Evolutionary conservation across 1,284 basidiomycete species (phyloP), one percentile per base, ranked within the genome.

Genomic region (Rhodotorula mucilaginosa): DNA sequence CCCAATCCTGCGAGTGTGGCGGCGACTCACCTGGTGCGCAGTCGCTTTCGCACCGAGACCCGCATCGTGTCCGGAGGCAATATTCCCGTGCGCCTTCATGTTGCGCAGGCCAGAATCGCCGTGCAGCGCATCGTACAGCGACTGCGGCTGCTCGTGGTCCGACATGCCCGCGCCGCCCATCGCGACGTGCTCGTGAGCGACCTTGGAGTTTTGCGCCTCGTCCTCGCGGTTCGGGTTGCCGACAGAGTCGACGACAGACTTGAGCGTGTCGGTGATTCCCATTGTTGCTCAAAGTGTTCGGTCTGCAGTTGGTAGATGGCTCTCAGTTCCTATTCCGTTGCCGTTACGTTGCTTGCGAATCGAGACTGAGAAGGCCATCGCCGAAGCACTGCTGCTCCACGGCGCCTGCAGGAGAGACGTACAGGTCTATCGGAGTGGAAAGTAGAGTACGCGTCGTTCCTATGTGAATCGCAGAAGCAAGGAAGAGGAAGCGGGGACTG

Each of bases 21-120:
- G 44, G n/a, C 8, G 47, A 60, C 65, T 51, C 1, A 63, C 68
- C 52, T 67, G 71, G 54, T 71, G 73, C 2, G 34, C 46, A 3
- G 71, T 61, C 0, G 67, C 72, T 56, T 74, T 74, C 18, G n/a
- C 16, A 18, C 64, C 39, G 6, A 74, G 39, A 0, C 71, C 70
- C 6, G 66, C 63, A 39, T 70, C 70, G 49, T 60, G 58, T 4
- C 74, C 74, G 7, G 63, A n/a, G 26, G 52, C 63, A 21, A 64
- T 64, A 34, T 64, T 64, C n/a, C 63, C 65, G 13, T 61, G 58
- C 12, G 49, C 39, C 52, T 61, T 61, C 18, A 67, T 67, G 21
- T 54, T 67, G 21, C 39, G 26, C 26, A 67, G 23, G n/a, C 65
- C 65, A 5, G 23, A 18, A 8, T 67, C 58, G 51, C 65, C 65